Base-by-base conservation (phyloP, 225 moss, liverwort and hornwort genomes). In the Bryum argenteum region DNA sequence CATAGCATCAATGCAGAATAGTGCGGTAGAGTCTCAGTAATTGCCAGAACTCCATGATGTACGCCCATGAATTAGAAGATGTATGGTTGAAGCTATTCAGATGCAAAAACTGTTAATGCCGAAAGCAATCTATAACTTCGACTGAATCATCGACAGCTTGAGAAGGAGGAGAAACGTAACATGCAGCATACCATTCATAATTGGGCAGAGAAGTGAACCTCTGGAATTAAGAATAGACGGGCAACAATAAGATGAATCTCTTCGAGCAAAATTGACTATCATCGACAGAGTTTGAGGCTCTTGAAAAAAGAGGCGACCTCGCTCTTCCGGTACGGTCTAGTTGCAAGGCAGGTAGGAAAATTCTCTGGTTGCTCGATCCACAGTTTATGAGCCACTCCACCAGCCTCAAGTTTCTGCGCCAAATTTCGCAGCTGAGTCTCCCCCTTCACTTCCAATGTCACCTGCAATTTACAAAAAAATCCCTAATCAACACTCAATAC, bases 311-410 rank as follows among this genome's bases (percentile, higher is more conserved):
- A 73, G 58, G 88, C 80, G 22, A 97, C 75, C 76, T 92, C 79
- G 53, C 88, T 92, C 75, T 87, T 97, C 11, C 38, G 81, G 73
- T 94, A 97, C 2, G 97, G 92, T 67, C 91, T 92, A 58, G 97
- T 97, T 13, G 97, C 97, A 77, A 97, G 83, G 80, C 91, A 97
- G 38, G 97, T 97, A 4, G 90, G 84, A 67, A 86, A 84, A 65
- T 94, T 89, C 79, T 97, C 97, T 37, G 97, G 94, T 75, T 92
- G 92, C 79, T 97, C 97, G 9, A 84, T 82, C 97, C 97, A 98
- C 5, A 98, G 78, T 78, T 98, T 98, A 63, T 98, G 92, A 22
- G 74, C 80, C n/a, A 98, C 83, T n/a, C 94, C 90, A 67, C 79
- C 94, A 70, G 65, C 75, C 76, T 98, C 91, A 48, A 98, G 67